These are phyloP conservation scores for Heterobasidion parviporum DNA, from an alignment of 1,284 basidiomycete species.

Conservation along the genomic window DNA sequence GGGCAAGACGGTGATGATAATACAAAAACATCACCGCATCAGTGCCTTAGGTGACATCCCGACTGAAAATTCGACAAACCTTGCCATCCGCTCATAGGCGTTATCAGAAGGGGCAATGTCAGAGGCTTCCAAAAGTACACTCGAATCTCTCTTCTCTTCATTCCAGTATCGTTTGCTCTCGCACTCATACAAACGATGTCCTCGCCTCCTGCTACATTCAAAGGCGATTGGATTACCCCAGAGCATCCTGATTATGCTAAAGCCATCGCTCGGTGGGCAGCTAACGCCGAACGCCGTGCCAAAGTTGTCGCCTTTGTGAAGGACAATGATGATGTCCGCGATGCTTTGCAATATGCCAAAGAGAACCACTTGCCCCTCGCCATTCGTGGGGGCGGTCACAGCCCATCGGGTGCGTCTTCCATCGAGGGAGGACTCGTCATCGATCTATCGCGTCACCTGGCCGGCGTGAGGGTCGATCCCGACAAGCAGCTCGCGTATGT, in stretches of 20 bases:
- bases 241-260: conserved; percentile 15
- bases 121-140: too few relatives aligned
- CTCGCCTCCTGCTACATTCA: conserved; percentile 11
- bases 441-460: conserved; percentile 41
- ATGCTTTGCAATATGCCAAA: conserved; percentile 23
- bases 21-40: too few relatives aligned
- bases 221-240: conserved; percentile 17
- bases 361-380: conserved; percentile 20
- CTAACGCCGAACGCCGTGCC: conserved; percentile 18
- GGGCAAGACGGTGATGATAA: too few relatives aligned
- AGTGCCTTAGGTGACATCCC: too few relatives aligned
- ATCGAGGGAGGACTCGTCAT: conserved; percentile 47
- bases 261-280: conserved; percentile 21
- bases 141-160: too few relatives aligned
- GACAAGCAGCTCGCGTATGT: conserved; percentile 34
- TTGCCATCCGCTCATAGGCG: too few relatives aligned
- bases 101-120: too few relatives aligned
- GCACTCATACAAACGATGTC: conserved; percentile 15
- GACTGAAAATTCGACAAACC: too few relatives aligned
- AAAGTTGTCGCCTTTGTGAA: conserved; percentile 24
- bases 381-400: conserved; percentile 32
- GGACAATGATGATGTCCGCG: conserved; percentile 20
- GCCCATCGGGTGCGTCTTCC: conserved; percentile 39
- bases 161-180: conserved; percentile 34
- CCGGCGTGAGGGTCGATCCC: conserved; percentile 32